Conservation (phyloP, 495 filamentous ascomycete species). For the Penicillium nucicola region DNA sequence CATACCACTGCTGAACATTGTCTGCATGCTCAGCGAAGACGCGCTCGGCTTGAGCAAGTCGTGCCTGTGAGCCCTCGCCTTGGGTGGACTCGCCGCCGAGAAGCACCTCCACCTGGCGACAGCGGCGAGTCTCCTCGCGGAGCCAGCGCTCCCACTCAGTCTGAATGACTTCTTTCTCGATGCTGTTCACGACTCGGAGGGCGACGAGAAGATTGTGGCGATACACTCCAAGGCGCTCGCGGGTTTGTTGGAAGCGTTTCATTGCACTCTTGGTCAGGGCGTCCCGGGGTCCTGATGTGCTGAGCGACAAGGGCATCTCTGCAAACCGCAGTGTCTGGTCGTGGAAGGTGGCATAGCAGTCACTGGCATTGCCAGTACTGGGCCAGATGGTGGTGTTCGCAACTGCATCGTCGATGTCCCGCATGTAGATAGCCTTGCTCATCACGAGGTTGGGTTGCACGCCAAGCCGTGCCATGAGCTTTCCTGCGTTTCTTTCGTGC, state of each 20-base stretch:
- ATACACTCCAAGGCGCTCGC: conserved; percentile 77
- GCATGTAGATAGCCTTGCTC: conserved; percentile 79
- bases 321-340: conserved; percentile 34
- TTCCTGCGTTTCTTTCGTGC: conserved; percentile 73
- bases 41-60: conserved; percentile 18
- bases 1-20: conserved; percentile 60
- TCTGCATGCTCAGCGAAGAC: conserved; percentile 42
- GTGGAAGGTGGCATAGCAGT: conserved; percentile 46
- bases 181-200: conserved; percentile 81
- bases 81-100: conserved; percentile 32
- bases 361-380: conserved; percentile 31
- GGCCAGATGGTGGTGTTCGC: conserved; percentile 40
- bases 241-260: conserved; percentile 67
- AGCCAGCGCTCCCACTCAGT: conserved; percentile 94
- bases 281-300: conserved; percentile 33
- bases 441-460: conserved; percentile 75
- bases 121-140: conserved; percentile 63
- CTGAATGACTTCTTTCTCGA: conserved; percentile 79
- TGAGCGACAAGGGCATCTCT: conserved; percentile 26
- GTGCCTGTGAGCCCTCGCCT: conserved; percentile 25
- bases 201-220: conserved; percentile 92
- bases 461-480: conserved; percentile 76
- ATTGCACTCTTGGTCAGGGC: conserved; percentile 55
- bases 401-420: conserved; percentile 72
- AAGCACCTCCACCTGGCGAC: conserved; percentile 57